These are phyloP conservation scores for Wallemia ichthyophaga DNA, from an alignment of 1,284 basidiomycete genomes.

Conservation along the genomic window DNA sequence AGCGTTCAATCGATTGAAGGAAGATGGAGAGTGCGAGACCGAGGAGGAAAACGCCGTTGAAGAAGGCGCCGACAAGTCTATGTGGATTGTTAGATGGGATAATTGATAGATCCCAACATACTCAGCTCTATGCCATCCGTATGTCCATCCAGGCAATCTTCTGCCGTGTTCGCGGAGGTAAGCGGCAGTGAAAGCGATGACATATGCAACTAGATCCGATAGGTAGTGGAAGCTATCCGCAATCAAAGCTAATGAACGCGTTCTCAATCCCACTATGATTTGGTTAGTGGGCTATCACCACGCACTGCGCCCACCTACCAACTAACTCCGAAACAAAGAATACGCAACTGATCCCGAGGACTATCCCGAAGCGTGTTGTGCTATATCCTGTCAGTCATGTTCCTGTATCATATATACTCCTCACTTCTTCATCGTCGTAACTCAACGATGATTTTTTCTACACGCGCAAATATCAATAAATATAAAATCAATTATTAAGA, in stretches of 20 bases:
- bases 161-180: not conserved
- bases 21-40: not conserved
- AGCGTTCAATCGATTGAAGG: not conserved
- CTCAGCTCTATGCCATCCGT: conserved; percentile 59
- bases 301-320: too few species aligned
- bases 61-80: conserved; percentile 1
- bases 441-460: too few species aligned
- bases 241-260: not conserved
- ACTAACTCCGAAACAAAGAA: not conserved
- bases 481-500: too few species aligned
- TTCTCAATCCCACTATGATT: not conserved
- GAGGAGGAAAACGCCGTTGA: not conserved
- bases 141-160: conserved; percentile 26
- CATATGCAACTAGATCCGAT: not conserved
- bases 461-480: too few species aligned
- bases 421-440: too few species aligned
- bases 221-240: not conserved
- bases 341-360: not conserved
- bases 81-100: conserved; percentile 36
- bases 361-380: not conserved
- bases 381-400: not conserved
- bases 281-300: too few species aligned
- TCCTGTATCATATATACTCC: too few species aligned
- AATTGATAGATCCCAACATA: conserved; percentile 35
- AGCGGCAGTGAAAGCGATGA: not conserved